A percentile compares a stretch with the other conserved stretches of the same genome.
Evolutionary conservation across 2,329 filamentous ascomycete species (phyloP).

Genomic region (Arthrinium phaeospermum): DNA sequence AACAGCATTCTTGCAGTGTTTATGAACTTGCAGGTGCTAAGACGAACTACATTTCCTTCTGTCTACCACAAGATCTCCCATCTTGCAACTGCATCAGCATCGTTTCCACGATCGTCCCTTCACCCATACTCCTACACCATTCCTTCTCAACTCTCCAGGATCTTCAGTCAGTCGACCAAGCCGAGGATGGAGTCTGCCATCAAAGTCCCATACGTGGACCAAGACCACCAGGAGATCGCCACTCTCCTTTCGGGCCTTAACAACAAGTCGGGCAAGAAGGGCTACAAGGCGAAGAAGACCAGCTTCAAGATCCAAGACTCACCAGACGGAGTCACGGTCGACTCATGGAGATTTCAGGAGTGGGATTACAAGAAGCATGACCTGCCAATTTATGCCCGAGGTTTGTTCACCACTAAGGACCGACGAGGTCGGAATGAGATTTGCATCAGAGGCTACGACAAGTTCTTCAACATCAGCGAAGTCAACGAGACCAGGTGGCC

Average conservation of each 20-base stretch:
- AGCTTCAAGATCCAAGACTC: constrained; percentile 72
- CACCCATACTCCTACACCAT: neutral
- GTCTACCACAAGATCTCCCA: neutral
- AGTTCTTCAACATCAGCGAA: constrained; percentile 96
- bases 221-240: constrained; percentile 72
- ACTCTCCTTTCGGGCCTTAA: constrained; percentile 71
- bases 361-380: constrained; percentile 92
- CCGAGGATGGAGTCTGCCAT: neutral
- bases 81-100: neutral
- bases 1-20: neutral
- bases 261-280: constrained; percentile 60
- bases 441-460: constrained; percentile 90
- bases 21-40: neutral
- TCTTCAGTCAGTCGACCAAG: neutral
- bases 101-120: neutral
- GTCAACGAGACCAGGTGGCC: constrained; percentile 82
- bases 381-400: constrained; percentile 90
- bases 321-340: constrained; percentile 69
- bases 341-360: constrained; percentile 93
- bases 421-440: constrained; percentile 75
- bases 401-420: constrained; percentile 85
- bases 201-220: constrained; percentile 64
- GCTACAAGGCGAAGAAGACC: constrained; percentile 80
- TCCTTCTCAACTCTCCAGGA: neutral
- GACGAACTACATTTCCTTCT: neutral